Evolutionary conservation across 108 stramenopile species (phyloP).

Genomic region (Conticribra weissflogii): DNA sequence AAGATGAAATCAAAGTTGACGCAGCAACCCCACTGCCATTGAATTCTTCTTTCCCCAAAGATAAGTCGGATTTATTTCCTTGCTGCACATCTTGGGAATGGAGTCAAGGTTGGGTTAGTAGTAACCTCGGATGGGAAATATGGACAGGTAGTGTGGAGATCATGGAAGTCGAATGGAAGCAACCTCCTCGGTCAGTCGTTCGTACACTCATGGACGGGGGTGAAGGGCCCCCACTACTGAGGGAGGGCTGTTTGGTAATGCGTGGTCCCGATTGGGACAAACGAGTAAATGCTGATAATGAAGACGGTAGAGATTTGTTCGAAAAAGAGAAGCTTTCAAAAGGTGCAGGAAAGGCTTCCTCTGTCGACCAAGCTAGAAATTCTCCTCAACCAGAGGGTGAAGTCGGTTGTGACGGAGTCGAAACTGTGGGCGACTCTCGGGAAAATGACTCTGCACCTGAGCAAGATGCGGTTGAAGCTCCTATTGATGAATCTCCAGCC

Average conservation of each 20-base stretch:
- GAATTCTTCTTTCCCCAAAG: constrained; percentile 12
- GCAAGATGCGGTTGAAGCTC: constrained; percentile 1
- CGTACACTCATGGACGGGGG: constrained; percentile 86
- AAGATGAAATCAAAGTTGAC: constrained; percentile 54
- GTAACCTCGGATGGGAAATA: constrained; percentile 66
- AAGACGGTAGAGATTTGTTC: constrained; percentile 77
- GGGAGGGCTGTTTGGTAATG: constrained; percentile 76
- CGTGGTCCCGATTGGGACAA: constrained; percentile 75
- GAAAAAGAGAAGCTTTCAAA: constrained; percentile 71
- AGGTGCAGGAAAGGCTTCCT: constrained; percentile 50
- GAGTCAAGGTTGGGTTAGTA: constrained; percentile 72
- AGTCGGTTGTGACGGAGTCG: constrained; percentile 7
- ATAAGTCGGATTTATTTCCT: background rate
- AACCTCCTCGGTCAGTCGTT: constrained; percentile 65
- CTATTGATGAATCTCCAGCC: constrained; percentile 7
- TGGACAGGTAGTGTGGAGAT: constrained; percentile 70
- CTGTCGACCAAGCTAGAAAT: constrained; percentile 23
- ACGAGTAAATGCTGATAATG: constrained; percentile 41
- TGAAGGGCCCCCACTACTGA: constrained; percentile 86
- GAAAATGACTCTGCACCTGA: constrained; percentile 39
- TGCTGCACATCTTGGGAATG: constrained; percentile 58
- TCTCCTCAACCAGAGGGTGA: constrained; percentile 17
- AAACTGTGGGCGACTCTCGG: constrained; percentile 12
- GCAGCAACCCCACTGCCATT: constrained; percentile 63
- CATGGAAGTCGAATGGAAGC: constrained; percentile 72